Percentiles rank a stretch among this genome's conserved stretches.
Evolutionary conservation across 2,329 filamentous ascomycete species (phyloP).

Genomic region (Keithomyces neogunnii): DNA sequence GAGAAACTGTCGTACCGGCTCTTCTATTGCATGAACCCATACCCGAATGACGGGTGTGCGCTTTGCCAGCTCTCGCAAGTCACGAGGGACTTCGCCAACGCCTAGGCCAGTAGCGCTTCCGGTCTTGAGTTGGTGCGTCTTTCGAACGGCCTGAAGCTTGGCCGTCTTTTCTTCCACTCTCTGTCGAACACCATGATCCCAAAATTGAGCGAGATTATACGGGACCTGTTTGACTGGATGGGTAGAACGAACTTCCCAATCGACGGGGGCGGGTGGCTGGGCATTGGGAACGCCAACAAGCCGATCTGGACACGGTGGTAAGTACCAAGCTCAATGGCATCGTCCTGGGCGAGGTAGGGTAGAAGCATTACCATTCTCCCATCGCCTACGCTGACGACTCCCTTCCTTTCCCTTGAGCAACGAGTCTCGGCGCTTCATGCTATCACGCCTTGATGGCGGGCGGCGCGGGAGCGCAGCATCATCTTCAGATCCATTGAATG

Average conservation of each 20-base stretch:
- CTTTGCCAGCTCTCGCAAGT: slow-evolving; percentile 75
- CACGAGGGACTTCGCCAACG: slow-evolving; percentile 60
- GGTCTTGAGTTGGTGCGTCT: slow-evolving; percentile 33
- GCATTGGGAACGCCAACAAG: slow-evolving; percentile 80
- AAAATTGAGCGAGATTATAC: slow-evolving; percentile 81
- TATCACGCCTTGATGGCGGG: slow-evolving; percentile 44
- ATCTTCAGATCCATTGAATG: slow-evolving; percentile 13
- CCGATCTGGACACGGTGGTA: slow-evolving; percentile 50
- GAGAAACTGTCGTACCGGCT: slow-evolving; percentile 72
- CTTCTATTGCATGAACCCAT: slow-evolving; percentile 76
- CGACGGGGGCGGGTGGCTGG: slow-evolving; percentile 69
- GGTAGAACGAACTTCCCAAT: slow-evolving; percentile 78
- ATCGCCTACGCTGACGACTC: slow-evolving; percentile 73
- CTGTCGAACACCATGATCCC: slow-evolving; percentile 54
- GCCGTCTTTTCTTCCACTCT: slow-evolving; percentile 39
- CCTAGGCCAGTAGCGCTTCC: slow-evolving; percentile 35
- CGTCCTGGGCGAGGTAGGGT: neutral
- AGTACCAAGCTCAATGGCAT: neutral
- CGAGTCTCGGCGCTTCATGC: slow-evolving; percentile 56
- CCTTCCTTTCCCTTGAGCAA: slow-evolving; percentile 87
- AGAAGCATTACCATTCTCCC: slow-evolving; percentile 71
- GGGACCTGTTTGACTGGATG: slow-evolving; percentile 71
- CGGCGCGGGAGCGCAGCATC: slow-evolving; percentile 30
- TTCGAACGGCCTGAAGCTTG: slow-evolving; percentile 32
- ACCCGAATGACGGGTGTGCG: slow-evolving; percentile 67